Conservation (phyloP, 2,329 filamentous ascomycete species). For the Peltaster fructicola region DNA sequence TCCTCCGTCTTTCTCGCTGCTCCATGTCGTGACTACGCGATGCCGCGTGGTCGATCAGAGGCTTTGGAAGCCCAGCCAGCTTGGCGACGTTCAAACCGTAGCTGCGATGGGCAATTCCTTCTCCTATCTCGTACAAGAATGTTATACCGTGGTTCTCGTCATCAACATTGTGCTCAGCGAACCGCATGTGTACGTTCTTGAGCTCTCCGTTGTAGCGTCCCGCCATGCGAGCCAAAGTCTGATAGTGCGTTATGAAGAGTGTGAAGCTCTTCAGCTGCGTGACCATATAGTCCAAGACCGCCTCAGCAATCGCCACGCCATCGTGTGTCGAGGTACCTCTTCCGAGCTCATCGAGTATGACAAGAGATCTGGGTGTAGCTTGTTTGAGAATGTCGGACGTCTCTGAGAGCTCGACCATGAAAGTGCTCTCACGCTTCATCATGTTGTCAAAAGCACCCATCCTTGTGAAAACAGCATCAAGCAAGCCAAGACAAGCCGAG, state of each 20-base stretch:
- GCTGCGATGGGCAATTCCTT: slow-evolving; percentile 80
- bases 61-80: slow-evolving; percentile 60
- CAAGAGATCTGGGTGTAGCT: slow-evolving; percentile 65
- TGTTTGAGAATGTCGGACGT: slow-evolving; percentile 80
- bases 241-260: slow-evolving; percentile 96
- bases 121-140: slow-evolving; percentile 81
- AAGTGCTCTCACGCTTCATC: slow-evolving; percentile 83
- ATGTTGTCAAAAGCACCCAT: slow-evolving; percentile 96
- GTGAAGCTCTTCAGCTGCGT: slow-evolving; percentile 58
- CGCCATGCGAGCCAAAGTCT: slow-evolving; percentile 60
- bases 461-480: slow-evolving; percentile 84
- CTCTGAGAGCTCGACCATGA: slow-evolving; percentile 95
- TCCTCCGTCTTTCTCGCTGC: slow-evolving; percentile 46
- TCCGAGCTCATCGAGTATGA: slow-evolving; percentile 89
- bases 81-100: slow-evolving; percentile 90
- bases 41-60: slow-evolving; percentile 63
- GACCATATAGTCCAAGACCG: slow-evolving; percentile 73
- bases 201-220: slow-evolving; percentile 50
- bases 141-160: slow-evolving; percentile 64
- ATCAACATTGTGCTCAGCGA: slow-evolving; percentile 39
- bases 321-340: slow-evolving; percentile 90
- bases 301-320: slow-evolving; percentile 85
- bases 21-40: slow-evolving; percentile 68
- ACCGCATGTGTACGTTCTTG: slow-evolving; percentile 88
- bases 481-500: slow-evolving; percentile 55